phyloP scores from a whole-genome alignment of 2,329 filamentous ascomycete species.

The Cephalotrichum gorgonifer region DNA sequence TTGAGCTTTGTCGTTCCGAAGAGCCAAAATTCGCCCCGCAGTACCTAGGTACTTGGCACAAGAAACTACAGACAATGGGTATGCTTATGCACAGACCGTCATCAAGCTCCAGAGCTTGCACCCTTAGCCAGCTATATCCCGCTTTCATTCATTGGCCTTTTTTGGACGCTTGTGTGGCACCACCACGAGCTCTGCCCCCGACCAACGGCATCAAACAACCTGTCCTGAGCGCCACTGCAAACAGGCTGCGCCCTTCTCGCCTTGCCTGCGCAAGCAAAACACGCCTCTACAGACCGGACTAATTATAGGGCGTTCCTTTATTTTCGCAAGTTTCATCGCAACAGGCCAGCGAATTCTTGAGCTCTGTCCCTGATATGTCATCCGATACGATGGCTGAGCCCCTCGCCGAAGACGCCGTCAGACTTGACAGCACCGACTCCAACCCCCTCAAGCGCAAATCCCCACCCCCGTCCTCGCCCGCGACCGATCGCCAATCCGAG shows the following conservation, averaged over 20 bases:
- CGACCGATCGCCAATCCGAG: background rate
- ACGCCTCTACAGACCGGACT: background rate
- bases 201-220: too few relatives aligned
- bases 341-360: background rate
- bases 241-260: background rate
- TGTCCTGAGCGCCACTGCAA: background rate
- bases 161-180: background rate
- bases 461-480: background rate
- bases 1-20: background rate
- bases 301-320: background rate
- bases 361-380: background rate
- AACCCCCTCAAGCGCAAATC: conserved; percentile 3
- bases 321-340: background rate
- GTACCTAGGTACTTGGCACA: background rate
- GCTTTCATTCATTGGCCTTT: background rate
- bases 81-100: conserved; percentile 1
- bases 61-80: too few relatives aligned
- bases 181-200: background rate
- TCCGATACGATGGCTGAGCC: background rate
- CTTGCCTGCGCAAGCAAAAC: background rate
- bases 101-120: background rate
- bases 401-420: background rate
- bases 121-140: too few relatives aligned
- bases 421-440: background rate
- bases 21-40: conserved; percentile 1